Conservation (phyloP, 2,329 filamentous ascomycete species). For the Beauveria sp. region DNA sequence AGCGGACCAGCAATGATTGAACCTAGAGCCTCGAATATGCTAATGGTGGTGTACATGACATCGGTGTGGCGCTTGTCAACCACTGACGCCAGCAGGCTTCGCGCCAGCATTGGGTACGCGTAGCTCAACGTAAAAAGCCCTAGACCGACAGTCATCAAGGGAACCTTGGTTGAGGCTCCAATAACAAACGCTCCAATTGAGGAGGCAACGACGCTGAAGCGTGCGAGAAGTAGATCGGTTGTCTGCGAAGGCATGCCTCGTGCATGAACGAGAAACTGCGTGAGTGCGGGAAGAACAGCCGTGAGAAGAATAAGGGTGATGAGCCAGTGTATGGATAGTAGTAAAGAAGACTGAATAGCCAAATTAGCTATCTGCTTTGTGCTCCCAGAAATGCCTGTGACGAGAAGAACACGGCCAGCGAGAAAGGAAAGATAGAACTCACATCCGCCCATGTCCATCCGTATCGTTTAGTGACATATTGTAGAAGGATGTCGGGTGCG, state of each 20-base stretch:
- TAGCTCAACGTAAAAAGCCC: not conserved
- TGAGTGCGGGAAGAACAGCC: not conserved
- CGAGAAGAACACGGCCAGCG: not conserved
- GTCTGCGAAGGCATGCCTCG: not conserved
- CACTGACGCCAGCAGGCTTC: constrained; percentile 16
- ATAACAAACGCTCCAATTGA: not conserved
- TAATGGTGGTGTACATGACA: constrained; percentile 15
- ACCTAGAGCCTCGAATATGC: constrained; percentile 15
- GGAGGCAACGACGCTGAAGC: not conserved
- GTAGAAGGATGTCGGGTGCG: constrained; percentile 13
- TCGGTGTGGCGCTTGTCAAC: constrained; percentile 12
- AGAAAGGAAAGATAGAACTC: not conserved
- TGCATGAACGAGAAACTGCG: not conserved
- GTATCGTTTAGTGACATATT: constrained; percentile 13
- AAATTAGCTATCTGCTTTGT: not conserved
- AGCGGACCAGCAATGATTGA: constrained; percentile 14
- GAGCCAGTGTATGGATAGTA: not conserved
- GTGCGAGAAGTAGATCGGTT: not conserved
- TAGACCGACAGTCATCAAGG: constrained; percentile 8
- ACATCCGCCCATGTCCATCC: constrained; percentile 14
- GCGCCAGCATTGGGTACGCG: constrained; percentile 5
- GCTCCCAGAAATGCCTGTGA: no score
- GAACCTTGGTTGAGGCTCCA: not conserved
- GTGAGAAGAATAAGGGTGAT: not conserved
- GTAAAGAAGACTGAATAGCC: not conserved